These are phyloP conservation scores for Lepiota brunneoincarnata DNA, from an alignment of 768 basidiomycete genomes.

Conservation along the genomic window DNA sequence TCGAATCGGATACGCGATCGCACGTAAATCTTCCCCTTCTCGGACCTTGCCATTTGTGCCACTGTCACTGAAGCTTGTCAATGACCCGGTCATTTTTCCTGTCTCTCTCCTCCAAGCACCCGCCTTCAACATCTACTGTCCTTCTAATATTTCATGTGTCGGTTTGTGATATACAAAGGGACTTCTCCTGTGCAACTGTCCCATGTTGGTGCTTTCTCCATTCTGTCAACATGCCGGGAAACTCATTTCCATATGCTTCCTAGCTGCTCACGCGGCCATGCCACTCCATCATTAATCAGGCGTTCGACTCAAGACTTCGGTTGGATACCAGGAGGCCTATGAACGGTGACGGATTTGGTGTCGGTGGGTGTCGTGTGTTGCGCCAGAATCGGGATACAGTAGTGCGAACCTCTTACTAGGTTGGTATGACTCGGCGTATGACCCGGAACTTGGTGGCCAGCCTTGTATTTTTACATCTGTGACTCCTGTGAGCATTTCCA, in stretches of 20 bases:
- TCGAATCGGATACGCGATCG: conserved; percentile 28
- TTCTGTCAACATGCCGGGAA: background rate
- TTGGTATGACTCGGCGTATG: conserved; percentile 90
- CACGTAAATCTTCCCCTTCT: conserved; percentile 25
- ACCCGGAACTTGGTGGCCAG: conserved; percentile 79
- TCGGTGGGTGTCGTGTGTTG: conserved; percentile 51
- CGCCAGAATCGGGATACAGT: background rate
- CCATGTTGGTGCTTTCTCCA: conserved; percentile 49
- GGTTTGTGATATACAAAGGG: conserved; percentile 94
- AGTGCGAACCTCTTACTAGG: conserved; percentile 40
- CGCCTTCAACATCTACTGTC: background rate
- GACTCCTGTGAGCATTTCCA: conserved; percentile 62
- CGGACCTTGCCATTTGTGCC: background rate
- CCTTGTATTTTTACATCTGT: conserved; percentile 97
- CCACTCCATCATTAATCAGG: conserved; percentile 97
- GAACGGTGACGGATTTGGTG: conserved; percentile 95
- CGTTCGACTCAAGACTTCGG: conserved; percentile 90
- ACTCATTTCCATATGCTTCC: conserved; percentile 6
- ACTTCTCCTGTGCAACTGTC: conserved; percentile 89
- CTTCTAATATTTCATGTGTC: conserved; percentile 55
- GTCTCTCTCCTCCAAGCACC: conserved; percentile 6
- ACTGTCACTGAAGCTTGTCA: background rate
- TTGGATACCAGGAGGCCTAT: conserved; percentile 81
- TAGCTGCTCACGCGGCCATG: conserved; percentile 90
- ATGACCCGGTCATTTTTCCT: background rate